phyloP scores from a whole-genome alignment of 352 stramenopile species.

The Globisporangium lucens region DNA sequence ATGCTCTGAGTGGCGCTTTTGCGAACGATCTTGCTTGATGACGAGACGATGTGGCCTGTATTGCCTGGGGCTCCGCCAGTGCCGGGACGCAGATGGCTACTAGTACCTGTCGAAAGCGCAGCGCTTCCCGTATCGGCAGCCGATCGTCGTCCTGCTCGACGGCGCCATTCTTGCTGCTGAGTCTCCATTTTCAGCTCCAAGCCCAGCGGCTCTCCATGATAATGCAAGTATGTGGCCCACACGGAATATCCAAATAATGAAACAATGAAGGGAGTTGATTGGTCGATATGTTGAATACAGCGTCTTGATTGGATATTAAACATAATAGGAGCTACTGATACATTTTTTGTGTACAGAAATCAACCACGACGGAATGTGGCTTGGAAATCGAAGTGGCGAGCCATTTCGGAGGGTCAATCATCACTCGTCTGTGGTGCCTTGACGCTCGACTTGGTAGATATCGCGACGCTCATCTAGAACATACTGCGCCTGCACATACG shows the following conservation, averaged over 20 bases:
- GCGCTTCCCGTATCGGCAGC: not conserved
- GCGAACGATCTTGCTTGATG: slow-evolving; percentile 16
- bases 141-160: slow-evolving; percentile 9
- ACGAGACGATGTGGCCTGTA: slow-evolving; percentile 14
- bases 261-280: not conserved
- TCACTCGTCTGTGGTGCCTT: not conserved
- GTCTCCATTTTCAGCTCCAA: slow-evolving; percentile 13
- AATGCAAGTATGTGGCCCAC: slow-evolving; percentile 3
- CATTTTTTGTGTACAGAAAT: not conserved
- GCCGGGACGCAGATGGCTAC: not conserved
- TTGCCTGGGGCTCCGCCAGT: not conserved
- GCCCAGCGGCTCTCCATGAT: slow-evolving; percentile 4
- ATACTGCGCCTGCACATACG: slow-evolving; percentile 33
- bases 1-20: slow-evolving; percentile 9
- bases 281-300: not conserved
- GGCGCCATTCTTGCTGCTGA: slow-evolving; percentile 16
- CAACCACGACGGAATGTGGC: slow-evolving; percentile 10
- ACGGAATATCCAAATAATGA: not conserved
- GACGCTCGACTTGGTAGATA: not conserved
- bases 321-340: slow-evolving; percentile 16
- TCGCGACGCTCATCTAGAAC: slow-evolving; percentile 23
- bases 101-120: not conserved
- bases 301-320: slow-evolving; percentile 12
- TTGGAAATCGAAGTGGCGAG: slow-evolving; percentile 13
- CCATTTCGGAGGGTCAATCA: not conserved